phyloP scores from a whole-genome alignment of 1,284 basidiomycete species.

The Trichosporon ovoides region DNA sequence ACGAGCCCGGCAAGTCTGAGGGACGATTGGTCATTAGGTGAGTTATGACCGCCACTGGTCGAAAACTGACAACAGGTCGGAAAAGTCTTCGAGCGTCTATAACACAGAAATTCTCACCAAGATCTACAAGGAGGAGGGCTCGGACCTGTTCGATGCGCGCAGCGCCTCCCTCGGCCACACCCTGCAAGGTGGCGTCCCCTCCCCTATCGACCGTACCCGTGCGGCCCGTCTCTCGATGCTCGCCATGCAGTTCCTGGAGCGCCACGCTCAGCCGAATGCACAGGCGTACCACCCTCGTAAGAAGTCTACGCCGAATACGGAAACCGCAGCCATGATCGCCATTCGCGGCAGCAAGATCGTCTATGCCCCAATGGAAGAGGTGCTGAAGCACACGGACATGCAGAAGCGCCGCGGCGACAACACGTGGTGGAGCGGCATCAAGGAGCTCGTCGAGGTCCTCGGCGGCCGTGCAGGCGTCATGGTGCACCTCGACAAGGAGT shows the following conservation, averaged over 20 bases:
- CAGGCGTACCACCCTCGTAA: slow-evolving; percentile 23
- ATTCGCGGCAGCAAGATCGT: slow-evolving; percentile 73
- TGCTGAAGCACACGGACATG: slow-evolving; percentile 83
- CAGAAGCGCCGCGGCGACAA: slow-evolving; percentile 74
- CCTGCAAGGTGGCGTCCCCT: slow-evolving; percentile 89
- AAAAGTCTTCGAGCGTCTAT: slow-evolving; percentile 81
- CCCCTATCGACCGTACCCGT: slow-evolving; percentile 85
- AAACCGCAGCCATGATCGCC: slow-evolving; percentile 80
- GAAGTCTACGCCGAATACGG: slow-evolving; percentile 29
- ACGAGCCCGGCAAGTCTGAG: slow-evolving; percentile 82
- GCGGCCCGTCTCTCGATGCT: slow-evolving; percentile 84
- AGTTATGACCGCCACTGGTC: slow-evolving; percentile 29
- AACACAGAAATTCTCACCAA: slow-evolving; percentile 87
- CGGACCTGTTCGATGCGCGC: slow-evolving; percentile 87
- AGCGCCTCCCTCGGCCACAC: slow-evolving; percentile 93
- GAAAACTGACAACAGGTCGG: slow-evolving; percentile 58
- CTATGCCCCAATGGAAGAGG: slow-evolving; percentile 78
- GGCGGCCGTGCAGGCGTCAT: slow-evolving; percentile 44
- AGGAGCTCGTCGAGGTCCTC: slow-evolving; percentile 66
- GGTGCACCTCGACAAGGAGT: slow-evolving; percentile 16
- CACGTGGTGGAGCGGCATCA: slow-evolving; percentile 73
- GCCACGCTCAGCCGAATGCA: slow-evolving; percentile 57
- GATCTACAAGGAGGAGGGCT: slow-evolving; percentile 91
- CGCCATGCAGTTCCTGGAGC: slow-evolving; percentile 91
- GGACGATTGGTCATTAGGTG: slow-evolving; percentile 87